Evolutionary conservation across 2,329 filamentous ascomycete genomes (phyloP).

Genomic region (Trichoderma arundinaceum): DNA sequence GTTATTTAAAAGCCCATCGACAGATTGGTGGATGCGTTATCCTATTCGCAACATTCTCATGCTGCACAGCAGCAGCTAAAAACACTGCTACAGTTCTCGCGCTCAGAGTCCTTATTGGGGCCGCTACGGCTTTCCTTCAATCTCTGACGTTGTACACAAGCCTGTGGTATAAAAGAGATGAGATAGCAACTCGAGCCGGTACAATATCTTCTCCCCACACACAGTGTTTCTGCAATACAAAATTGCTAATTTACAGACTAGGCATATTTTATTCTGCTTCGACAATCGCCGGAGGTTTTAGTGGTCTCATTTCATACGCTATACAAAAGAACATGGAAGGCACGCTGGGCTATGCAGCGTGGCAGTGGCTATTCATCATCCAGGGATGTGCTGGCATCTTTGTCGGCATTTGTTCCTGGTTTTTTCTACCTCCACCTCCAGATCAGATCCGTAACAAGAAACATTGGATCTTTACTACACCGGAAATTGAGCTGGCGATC

Average conservation of each 20-base stretch:
- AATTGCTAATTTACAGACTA: not conserved
- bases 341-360: not conserved
- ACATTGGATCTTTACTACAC: not conserved
- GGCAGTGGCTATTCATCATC: not conserved
- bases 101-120: constrained; percentile 8
- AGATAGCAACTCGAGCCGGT: constrained; percentile 9
- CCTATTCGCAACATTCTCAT: constrained; percentile 21
- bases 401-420: constrained; percentile 4
- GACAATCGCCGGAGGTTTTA: constrained; percentile 3
- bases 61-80: constrained; percentile 10
- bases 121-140: constrained; percentile 16
- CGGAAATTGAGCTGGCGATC: constrained; percentile 4
- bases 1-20: constrained; percentile 16
- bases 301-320: constrained; percentile 6
- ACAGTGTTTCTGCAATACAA: too few species aligned
- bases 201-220: not conserved
- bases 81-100: constrained; percentile 11
- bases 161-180: constrained; percentile 18
- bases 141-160: constrained; percentile 6
- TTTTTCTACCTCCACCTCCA: constrained; percentile 3
- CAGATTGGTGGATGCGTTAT: constrained; percentile 16
- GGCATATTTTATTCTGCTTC: constrained; percentile 4
- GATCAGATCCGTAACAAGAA: constrained; percentile 6
- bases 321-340: constrained; percentile 3
- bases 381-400: constrained; percentile 17